phyloP scores from a whole-genome alignment of 495 filamentous ascomycete species.

The Podospora pseudopauciseta region DNA sequence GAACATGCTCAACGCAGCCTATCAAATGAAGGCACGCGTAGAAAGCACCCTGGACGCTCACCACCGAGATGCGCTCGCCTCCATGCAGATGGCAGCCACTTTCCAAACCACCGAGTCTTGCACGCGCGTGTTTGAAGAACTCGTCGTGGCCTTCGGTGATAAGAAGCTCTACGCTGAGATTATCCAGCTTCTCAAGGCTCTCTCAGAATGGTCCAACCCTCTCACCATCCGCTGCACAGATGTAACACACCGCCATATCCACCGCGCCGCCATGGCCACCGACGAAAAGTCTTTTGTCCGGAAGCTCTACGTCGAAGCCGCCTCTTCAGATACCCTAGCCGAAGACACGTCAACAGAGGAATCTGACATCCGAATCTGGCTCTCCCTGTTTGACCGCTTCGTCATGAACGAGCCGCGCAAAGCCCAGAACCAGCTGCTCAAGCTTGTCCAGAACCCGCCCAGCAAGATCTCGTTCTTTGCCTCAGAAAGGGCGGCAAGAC shows the following conservation, averaged over 20 bases:
- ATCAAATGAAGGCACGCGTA: slow-evolving; percentile 8
- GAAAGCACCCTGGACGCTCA: slow-evolving; percentile 4
- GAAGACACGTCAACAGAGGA: background rate
- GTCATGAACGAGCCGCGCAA: slow-evolving; percentile 1
- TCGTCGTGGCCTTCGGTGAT: slow-evolving; percentile 8
- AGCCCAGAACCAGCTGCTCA: background rate
- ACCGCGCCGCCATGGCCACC: slow-evolving; percentile 8
- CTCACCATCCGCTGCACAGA: background rate
- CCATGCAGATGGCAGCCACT: background rate
- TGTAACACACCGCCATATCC: slow-evolving; percentile 6
- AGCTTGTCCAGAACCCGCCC: background rate
- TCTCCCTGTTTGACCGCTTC: slow-evolving; percentile 3
- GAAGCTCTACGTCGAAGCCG: background rate
- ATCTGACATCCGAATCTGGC: slow-evolving; percentile 9
- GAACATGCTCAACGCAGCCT: slow-evolving; percentile 8
- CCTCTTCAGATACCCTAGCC: background rate
- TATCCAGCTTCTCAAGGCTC: background rate
- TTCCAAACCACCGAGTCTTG: background rate
- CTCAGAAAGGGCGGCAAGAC: slow-evolving; percentile 1
- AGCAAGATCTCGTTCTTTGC: background rate
- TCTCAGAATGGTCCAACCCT: background rate
- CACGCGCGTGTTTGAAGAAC: slow-evolving; percentile 7
- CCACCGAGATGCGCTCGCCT: slow-evolving; percentile 1
- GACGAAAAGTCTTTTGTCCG: slow-evolving; percentile 1
- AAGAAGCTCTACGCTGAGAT: background rate